Conservation (phyloP, 2,329 filamentous ascomycete species). For the Fusarium sp. region DNA sequence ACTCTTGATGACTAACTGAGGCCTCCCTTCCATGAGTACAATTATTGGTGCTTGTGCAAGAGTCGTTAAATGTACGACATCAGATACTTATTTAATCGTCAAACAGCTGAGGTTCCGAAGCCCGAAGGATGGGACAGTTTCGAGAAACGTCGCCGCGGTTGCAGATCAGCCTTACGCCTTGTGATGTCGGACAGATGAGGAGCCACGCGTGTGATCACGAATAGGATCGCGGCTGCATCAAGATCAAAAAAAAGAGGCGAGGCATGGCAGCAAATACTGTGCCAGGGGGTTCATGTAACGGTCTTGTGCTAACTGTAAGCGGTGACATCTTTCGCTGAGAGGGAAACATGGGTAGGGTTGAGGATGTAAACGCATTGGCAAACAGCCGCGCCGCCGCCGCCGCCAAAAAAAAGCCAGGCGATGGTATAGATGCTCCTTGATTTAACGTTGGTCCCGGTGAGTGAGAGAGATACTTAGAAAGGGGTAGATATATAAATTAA, state of each 20-base stretch:
- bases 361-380: conserved; percentile 2
- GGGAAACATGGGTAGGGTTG: neutral
- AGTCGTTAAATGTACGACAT: conserved; percentile 15
- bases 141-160: conserved; percentile 15
- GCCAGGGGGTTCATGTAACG: neutral
- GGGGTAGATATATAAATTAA: too few relatives aligned
- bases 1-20: conserved; percentile 24
- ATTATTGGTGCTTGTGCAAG: conserved; percentile 7
- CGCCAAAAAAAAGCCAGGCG: conserved; percentile 8
- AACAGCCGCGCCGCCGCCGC: conserved; percentile 32
- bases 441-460: neutral
- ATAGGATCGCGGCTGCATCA: conserved; percentile 22
- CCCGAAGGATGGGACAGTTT: conserved; percentile 27
- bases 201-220: conserved; percentile 26
- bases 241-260: conserved; percentile 23
- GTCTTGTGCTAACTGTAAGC: conserved; percentile 32
- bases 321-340: conserved; percentile 33
- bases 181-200: conserved; percentile 26
- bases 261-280: conserved; percentile 15
- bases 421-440: neutral
- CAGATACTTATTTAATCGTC: conserved; percentile 33
- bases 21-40: conserved; percentile 29
- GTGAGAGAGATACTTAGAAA: conserved; percentile 9
- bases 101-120: conserved; percentile 7
- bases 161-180: conserved; percentile 37